Percentiles rank a stretch among this genome's conserved stretches.
Evolutionary conservation across 345 rosid genomes (phyloP).

Genomic region (Murraya paniculata): DNA sequence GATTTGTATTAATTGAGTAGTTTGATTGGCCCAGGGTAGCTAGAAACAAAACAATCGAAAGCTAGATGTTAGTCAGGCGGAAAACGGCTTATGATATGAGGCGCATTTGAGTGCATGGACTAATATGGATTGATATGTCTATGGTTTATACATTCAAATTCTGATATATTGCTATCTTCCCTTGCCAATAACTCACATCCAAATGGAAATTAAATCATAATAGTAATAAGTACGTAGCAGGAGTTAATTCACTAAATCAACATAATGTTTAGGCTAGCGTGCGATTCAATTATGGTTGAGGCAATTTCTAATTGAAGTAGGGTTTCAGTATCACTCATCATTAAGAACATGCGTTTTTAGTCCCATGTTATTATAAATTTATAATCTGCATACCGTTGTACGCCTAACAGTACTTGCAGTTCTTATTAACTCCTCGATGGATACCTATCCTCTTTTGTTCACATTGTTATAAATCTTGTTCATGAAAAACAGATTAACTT

Average conservation of each 20-base stretch:
- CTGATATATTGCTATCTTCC: too few relatives aligned
- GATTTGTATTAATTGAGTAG: too few relatives aligned
- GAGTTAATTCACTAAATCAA: background rate
- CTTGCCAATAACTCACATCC: too few relatives aligned
- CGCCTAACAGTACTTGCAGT: background rate
- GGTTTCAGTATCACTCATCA: background rate
- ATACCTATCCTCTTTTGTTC: background rate
- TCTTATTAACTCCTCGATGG: background rate
- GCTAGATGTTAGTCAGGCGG: too few relatives aligned
- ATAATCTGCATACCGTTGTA: background rate
- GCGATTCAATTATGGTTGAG: background rate
- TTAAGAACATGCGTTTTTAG: background rate
- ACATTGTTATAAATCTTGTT: background rate
- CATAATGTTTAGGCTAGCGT: background rate
- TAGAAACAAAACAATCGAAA: too few relatives aligned
- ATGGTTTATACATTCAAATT: too few relatives aligned
- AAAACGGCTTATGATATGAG: too few relatives aligned
- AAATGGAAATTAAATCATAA: too few relatives aligned
- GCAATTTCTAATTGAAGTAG: background rate
- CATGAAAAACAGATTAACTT: background rate
- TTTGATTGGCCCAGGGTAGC: too few relatives aligned
- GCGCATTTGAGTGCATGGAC: too few relatives aligned
- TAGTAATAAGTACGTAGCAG: background rate
- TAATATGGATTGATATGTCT: too few relatives aligned
- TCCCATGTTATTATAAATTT: background rate